phyloP scores from a whole-genome alignment of 2,329 filamentous ascomycete species.

The Teratosphaeria nubilosa region DNA sequence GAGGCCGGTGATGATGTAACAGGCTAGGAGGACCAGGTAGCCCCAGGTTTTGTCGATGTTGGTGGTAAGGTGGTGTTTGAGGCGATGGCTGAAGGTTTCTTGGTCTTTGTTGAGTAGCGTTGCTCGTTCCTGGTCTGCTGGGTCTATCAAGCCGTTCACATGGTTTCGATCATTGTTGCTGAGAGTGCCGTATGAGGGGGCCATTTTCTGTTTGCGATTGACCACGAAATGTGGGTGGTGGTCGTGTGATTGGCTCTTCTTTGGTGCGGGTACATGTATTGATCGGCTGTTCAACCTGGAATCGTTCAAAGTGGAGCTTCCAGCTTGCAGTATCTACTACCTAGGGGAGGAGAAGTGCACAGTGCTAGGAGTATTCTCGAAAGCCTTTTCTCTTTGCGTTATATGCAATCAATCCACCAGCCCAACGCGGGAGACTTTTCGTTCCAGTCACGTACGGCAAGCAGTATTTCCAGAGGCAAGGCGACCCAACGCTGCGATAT shows the following conservation, averaged over 20 bases:
- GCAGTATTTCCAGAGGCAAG: no score
- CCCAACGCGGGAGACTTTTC: no score
- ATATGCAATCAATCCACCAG: no score
- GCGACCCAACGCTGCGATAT: neutral
- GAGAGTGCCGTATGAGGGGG: conserved; percentile 9
- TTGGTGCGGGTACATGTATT: neutral
- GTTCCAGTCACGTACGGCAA: no score
- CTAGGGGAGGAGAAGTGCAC: no score
- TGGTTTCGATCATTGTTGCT: neutral
- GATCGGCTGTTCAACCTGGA: neutral
- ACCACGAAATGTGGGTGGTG: neutral
- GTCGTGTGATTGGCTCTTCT: neutral
- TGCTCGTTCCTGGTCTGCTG: conserved; percentile 10
- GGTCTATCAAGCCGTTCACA: conserved; percentile 7
- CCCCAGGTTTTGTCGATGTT: conserved; percentile 53
- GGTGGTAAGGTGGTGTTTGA: conserved; percentile 25
- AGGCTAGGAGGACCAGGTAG: conserved; percentile 59
- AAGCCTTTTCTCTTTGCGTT: no score
- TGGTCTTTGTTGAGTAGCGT: conserved; percentile 8
- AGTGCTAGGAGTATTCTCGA: no score
- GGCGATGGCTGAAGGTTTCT: neutral
- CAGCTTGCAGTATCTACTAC: no score
- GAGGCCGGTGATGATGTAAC: conserved; percentile 68
- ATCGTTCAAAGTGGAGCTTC: no score
- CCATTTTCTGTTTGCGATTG: neutral